A percentile compares a stretch with the other conserved stretches of the same genome.
phyloP scores from a whole-genome alignment of 2,329 filamentous ascomycete species.

The Fusarium piperis region DNA sequence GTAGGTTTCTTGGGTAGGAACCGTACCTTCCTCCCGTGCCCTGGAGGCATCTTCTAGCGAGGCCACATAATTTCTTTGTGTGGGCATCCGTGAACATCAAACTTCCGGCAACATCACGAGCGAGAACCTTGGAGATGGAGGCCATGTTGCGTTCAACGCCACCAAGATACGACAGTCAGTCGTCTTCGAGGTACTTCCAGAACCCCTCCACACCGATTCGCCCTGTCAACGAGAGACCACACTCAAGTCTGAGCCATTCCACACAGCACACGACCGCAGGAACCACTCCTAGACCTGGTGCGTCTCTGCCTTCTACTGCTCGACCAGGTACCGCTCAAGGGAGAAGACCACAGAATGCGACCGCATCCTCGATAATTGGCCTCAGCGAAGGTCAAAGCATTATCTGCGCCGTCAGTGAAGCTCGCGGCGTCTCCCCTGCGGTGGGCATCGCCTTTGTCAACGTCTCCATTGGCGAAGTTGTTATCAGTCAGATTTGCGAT shows the following conservation, averaged over 20 bases:
- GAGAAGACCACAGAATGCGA: constrained; percentile 55
- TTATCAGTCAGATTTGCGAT: constrained; percentile 91
- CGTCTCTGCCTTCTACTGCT: constrained; percentile 33
- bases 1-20: neutral
- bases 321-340: constrained; percentile 54
- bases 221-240: neutral
- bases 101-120: neutral
- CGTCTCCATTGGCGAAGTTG: constrained; percentile 82
- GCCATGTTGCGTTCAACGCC: constrained; percentile 13
- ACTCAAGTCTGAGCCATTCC: constrained; percentile 9
- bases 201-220: constrained; percentile 1
- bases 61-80: neutral
- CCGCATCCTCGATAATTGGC: constrained; percentile 53
- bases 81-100: neutral
- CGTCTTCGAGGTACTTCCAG: constrained; percentile 40
- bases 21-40: neutral
- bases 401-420: constrained; percentile 89
- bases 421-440: constrained; percentile 84
- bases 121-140: neutral
- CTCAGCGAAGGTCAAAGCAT: constrained; percentile 71
- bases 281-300: constrained; percentile 24
- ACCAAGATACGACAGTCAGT: constrained; percentile 13
- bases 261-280: constrained; percentile 23
- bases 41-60: neutral
- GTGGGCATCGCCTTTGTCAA: constrained; percentile 91